phyloP scores from a whole-genome alignment of 176 grass and related monocot genomes.

The Carex myosuroides region DNA sequence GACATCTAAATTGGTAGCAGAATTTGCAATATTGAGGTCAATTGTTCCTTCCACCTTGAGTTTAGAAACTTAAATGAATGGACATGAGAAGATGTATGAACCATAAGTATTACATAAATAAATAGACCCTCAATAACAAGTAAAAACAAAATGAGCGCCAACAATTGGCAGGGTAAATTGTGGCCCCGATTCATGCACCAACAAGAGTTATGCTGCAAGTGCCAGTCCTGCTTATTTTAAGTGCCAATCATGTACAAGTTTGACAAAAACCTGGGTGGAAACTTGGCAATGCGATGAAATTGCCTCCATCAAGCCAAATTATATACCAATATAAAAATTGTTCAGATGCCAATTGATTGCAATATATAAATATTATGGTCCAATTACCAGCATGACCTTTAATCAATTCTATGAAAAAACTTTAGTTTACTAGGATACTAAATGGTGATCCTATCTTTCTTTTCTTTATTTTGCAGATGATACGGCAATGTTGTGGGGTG shows the following conservation, averaged over 20 bases:
- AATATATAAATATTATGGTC: background rate
- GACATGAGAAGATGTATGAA: background rate
- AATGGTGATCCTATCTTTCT: background rate
- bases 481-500: slow-evolving; percentile 66
- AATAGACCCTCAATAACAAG: background rate
- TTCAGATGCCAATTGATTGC: background rate
- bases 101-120: background rate
- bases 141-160: background rate
- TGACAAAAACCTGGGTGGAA: background rate
- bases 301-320: background rate
- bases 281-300: background rate
- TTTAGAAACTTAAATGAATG: background rate
- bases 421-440: background rate
- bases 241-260: background rate
- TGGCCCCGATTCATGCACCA: background rate
- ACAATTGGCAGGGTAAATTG: background rate
- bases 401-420: background rate
- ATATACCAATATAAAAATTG: background rate
- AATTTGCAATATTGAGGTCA: background rate
- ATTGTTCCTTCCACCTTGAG: background rate
- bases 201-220: background rate
- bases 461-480: slow-evolving; percentile 38
- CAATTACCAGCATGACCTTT: background rate
- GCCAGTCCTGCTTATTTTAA: background rate
- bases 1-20: background rate